These are phyloP conservation scores for Moniliophthora roreri DNA, from an alignment of 1,284 basidiomycete species.

Conservation along the genomic window DNA sequence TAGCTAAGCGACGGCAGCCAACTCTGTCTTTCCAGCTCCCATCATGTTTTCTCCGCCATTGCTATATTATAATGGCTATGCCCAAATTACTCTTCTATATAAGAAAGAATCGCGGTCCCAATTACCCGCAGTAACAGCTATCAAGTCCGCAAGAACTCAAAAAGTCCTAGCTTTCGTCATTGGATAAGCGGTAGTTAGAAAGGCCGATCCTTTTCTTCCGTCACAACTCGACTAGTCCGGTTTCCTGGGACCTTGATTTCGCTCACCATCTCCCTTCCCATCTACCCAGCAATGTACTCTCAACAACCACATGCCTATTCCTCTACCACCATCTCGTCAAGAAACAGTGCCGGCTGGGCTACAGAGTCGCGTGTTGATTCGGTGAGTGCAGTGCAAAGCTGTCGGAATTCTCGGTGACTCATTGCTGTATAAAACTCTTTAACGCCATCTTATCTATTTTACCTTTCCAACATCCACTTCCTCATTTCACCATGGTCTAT, in stretches of 20 bases:
- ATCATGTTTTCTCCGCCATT: no score
- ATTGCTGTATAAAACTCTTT: slow-evolving; percentile 7
- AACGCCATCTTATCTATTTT: not conserved
- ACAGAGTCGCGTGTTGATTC: slow-evolving; percentile 10
- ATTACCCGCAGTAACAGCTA: not conserved
- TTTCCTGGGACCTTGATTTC: not conserved
- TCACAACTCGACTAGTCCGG: not conserved
- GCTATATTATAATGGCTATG: no score
- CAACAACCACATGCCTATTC: slow-evolving; percentile 11
- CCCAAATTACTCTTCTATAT: no score
- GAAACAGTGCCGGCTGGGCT: slow-evolving; percentile 2
- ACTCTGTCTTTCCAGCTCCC: no score
- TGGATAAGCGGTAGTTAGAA: not conserved
- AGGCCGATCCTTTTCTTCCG: not conserved
- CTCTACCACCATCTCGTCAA: slow-evolving; percentile 13
- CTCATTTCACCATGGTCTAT: not conserved
- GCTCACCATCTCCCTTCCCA: not conserved
- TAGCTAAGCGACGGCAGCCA: not conserved
- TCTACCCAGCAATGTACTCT: slow-evolving; percentile 12
- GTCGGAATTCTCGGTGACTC: not conserved
- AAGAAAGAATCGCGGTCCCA: not conserved
- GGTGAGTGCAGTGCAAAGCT: slow-evolving; percentile 9
- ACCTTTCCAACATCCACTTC: not conserved
- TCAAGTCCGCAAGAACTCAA: not conserved
- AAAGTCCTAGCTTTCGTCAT: not conserved